These are phyloP conservation scores for Quercus agrifolia DNA, from an alignment of 306 rosid genomes.

Conservation along the genomic window DNA sequence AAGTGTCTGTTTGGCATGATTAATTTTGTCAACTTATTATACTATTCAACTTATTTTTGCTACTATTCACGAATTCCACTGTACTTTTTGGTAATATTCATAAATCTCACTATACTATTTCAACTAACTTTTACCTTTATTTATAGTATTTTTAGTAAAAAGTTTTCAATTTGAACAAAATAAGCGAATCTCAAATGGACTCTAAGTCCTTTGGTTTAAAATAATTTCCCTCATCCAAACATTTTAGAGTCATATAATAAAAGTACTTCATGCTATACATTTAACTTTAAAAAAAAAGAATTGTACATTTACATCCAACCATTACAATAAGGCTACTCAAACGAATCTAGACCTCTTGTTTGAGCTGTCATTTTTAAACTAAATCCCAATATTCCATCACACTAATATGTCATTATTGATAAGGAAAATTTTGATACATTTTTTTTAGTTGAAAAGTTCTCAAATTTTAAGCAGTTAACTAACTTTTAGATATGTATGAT, in stretches of 20 bases:
- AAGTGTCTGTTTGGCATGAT: too few species aligned
- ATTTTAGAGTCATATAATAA: not conserved
- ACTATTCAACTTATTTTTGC: too few species aligned
- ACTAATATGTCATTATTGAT: not conserved
- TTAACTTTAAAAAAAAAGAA: not conserved
- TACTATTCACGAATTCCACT: too few species aligned
- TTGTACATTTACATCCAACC: not conserved
- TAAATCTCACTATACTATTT: rapidly evolving
- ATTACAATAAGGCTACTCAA: not conserved
- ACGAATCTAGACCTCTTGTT: too few species aligned
- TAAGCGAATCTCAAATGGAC: too few species aligned
- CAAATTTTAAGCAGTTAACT: not conserved
- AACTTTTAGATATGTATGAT: not conserved
- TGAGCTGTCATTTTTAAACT: too few species aligned
- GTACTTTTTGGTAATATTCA: too few species aligned
- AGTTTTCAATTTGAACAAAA: too few species aligned
- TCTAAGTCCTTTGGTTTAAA: not conserved
- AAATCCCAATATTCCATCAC: too few species aligned
- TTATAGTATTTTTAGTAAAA: too few species aligned
- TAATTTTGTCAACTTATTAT: too few species aligned
- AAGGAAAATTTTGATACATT: not conserved
- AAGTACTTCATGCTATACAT: not conserved
- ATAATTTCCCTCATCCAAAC: not conserved
- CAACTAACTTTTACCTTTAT: too few species aligned
- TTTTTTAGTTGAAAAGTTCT: not conserved